Percentiles rank a stretch among this genome's conserved stretches.
Conservation (phyloP, 2,329 filamentous ascomycete genomes). For the Cylindrodendrum hubeiense region DNA sequence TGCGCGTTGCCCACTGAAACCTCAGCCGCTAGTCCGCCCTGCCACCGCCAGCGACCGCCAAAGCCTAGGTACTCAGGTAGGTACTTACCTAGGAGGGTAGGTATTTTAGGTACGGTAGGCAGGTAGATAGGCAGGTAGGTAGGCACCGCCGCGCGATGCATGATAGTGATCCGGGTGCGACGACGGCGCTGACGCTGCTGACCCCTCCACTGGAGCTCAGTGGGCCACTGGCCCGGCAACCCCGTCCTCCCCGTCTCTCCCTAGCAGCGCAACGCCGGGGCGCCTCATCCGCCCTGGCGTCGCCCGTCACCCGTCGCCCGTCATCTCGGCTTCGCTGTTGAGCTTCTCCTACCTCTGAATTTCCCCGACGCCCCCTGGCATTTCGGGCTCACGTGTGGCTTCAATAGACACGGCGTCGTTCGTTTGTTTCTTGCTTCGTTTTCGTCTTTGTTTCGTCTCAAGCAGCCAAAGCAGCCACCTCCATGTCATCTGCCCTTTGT, state of each 20-base stretch:
- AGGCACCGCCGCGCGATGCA: neutral
- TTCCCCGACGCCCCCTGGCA: neutral
- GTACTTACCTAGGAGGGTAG: too few relatives aligned
- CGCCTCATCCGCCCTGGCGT: conserved; percentile 18
- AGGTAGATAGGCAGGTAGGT: too few relatives aligned
- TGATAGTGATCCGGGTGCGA: neutral
- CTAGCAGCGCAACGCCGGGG: neutral
- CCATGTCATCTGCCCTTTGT: neutral
- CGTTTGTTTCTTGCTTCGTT: neutral
- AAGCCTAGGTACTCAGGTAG: neutral
- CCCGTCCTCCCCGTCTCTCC: too few relatives aligned
- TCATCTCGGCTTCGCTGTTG: neutral
- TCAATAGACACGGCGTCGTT: neutral
- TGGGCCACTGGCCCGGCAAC: conserved; percentile 23
- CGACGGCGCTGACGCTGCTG: neutral
- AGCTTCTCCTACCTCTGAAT: neutral
- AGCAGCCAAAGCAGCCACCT: neutral
- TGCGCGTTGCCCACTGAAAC: too few relatives aligned
- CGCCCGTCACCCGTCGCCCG: neutral
- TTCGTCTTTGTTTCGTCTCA: neutral
- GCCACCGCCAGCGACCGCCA: neutral
- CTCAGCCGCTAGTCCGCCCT: neutral
- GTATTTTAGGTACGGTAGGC: too few relatives aligned
- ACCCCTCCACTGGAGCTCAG: neutral
- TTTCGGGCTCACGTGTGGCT: neutral